Percentiles rank a stretch among this genome's conserved stretches.
Evolutionary conservation across 2,329 filamentous ascomycete genomes (phyloP).

Genomic region (Coniochaeta sp.): DNA sequence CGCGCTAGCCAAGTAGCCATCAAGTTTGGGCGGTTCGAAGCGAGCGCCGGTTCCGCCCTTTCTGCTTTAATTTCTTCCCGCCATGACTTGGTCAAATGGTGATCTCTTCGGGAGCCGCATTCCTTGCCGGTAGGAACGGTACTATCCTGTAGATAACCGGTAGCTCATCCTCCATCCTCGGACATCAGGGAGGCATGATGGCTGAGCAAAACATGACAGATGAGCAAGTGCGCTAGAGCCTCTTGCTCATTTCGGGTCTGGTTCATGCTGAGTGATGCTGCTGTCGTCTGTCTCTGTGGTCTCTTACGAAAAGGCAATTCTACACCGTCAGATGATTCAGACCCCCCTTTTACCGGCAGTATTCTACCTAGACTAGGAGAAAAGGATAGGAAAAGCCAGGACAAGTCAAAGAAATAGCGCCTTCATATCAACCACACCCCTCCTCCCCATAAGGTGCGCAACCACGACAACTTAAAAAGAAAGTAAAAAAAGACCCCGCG

Average conservation of each 20-base stretch:
- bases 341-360: background rate
- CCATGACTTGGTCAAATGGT: background rate
- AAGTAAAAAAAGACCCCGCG: background rate
- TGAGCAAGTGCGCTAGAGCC: background rate
- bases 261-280: background rate
- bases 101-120: background rate
- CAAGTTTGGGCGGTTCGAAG: background rate
- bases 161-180: background rate
- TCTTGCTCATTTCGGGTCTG: background rate
- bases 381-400: background rate
- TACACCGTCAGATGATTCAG: background rate
- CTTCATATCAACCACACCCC: no score
- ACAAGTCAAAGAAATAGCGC: background rate
- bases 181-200: background rate
- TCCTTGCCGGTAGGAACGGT: no score
- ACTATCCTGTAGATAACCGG: no score
- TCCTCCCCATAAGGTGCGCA: no score
- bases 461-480: background rate
- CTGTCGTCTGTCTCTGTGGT: background rate
- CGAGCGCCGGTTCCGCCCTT: background rate
- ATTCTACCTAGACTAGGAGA: background rate
- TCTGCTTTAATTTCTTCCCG: background rate
- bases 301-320: background rate
- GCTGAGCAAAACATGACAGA: background rate
- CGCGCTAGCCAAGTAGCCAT: background rate